Conservation (phyloP, 371 early-diverging fungal genomes). For the Rhizomucor pusillus region DNA sequence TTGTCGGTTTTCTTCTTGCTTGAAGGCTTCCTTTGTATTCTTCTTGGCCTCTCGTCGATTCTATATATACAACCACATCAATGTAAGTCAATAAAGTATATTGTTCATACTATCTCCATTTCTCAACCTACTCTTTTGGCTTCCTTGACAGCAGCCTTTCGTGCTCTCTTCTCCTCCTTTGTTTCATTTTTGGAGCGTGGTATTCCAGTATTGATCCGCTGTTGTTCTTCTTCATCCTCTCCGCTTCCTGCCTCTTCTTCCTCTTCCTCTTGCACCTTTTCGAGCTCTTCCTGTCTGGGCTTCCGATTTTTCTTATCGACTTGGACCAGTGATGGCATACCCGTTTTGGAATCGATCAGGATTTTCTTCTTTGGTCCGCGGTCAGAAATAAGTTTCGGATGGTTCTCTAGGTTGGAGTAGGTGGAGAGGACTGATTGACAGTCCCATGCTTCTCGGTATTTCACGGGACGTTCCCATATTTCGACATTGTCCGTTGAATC, state of each 20-base stretch:
- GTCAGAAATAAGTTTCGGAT: conserved; percentile 70
- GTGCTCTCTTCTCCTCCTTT: conserved; percentile 84
- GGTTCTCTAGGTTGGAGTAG: conserved; percentile 84
- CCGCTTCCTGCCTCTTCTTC: conserved; percentile 38
- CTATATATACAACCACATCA: conserved; percentile 9
- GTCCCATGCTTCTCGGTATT: conserved; percentile 73
- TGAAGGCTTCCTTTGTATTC: conserved; percentile 68
- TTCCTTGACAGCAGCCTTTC: conserved; percentile 83
- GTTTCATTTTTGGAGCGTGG: conserved; percentile 75
- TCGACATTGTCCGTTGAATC: conserved; percentile 9
- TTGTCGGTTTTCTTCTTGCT: conserved; percentile 60
- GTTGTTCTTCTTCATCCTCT: conserved; percentile 44
- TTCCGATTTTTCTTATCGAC: conserved; percentile 33
- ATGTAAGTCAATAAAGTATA: background rate
- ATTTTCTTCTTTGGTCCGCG: conserved; percentile 43
- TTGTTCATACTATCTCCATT: background rate
- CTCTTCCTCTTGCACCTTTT: conserved; percentile 23
- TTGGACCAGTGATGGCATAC: conserved; percentile 61
- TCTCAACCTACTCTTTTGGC: conserved; percentile 55
- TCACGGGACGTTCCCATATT: conserved; percentile 19
- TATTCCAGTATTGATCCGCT: conserved; percentile 48
- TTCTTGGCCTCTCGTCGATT: conserved; percentile 72
- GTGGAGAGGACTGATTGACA: conserved; percentile 77
- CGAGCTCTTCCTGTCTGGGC: conserved; percentile 9
- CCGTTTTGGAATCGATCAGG: conserved; percentile 61